Evolutionary conservation across 352 stramenopile genomes (phyloP).

Genomic region (Globisporangium solare): DNA sequence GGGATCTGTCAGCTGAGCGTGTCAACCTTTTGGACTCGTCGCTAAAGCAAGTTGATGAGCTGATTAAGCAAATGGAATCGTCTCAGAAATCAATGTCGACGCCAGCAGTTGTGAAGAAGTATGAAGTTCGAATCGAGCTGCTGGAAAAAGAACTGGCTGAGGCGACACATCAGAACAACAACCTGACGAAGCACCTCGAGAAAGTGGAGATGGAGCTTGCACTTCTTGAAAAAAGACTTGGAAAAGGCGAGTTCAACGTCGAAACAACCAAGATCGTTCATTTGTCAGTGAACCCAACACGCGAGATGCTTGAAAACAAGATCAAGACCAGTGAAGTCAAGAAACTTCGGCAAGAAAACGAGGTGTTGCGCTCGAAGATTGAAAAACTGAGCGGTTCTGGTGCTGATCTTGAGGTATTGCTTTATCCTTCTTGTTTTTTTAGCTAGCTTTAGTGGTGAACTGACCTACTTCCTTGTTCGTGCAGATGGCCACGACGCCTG

Average conservation of each 20-base stretch:
- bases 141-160: conserved; percentile 43
- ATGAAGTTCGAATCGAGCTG: conserved; percentile 40
- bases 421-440: not conserved
- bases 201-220: conserved; percentile 58
- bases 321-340: conserved; percentile 30
- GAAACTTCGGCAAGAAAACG: conserved; percentile 47
- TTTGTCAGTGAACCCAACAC: conserved; percentile 78
- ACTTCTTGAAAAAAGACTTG: conserved; percentile 67
- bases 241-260: conserved; percentile 71
- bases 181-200: conserved; percentile 55
- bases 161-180: conserved; percentile 40
- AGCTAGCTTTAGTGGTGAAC: not conserved
- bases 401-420: conserved; percentile 27
- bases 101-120: conserved; percentile 33
- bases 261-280: conserved; percentile 87
- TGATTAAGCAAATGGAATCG: conserved; percentile 39
- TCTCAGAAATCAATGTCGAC: conserved; percentile 32
- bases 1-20: conserved; percentile 23
- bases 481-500: conserved; percentile 5
- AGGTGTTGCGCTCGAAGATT: conserved; percentile 42
- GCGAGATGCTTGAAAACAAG: conserved; percentile 51
- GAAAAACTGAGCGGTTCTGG: conserved; percentile 24
- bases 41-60: conserved; percentile 40
- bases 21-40: conserved; percentile 40
- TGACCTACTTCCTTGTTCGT: not conserved